Evolutionary conservation across 352 stramenopile genomes (phyloP).

Genomic region (Pythium folliculosum): DNA sequence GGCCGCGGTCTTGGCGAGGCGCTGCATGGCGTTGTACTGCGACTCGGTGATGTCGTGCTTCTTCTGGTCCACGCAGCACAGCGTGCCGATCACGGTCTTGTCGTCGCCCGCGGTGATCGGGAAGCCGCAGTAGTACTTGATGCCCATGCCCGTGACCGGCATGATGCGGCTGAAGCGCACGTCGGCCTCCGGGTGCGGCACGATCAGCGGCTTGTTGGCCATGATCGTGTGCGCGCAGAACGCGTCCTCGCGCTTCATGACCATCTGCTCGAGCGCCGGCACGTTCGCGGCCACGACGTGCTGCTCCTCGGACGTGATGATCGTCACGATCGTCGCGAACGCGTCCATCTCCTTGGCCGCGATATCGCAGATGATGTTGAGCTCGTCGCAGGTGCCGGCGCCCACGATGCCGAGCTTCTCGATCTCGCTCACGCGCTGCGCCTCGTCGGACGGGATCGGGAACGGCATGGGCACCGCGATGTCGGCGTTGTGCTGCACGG

Average conservation of each 20-base stretch:
- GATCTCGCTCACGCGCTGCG: slow-evolving; percentile 47
- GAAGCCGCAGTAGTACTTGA: slow-evolving; percentile 78
- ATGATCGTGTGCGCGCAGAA: slow-evolving; percentile 74
- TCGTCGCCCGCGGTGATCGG: slow-evolving; percentile 38
- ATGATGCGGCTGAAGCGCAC: slow-evolving; percentile 56
- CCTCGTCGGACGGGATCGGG: slow-evolving; percentile 45
- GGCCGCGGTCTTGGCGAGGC: slow-evolving; percentile 47
- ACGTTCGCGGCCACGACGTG: slow-evolving; percentile 53
- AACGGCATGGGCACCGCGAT: slow-evolving; percentile 34
- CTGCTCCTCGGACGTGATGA: slow-evolving; percentile 48
- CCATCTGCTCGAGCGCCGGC: slow-evolving; percentile 32
- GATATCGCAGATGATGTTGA: slow-evolving; percentile 72
- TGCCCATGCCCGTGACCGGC: slow-evolving; percentile 32
- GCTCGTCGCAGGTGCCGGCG: slow-evolving; percentile 49
- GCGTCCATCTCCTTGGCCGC: slow-evolving; percentile 61
- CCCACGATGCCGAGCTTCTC: slow-evolving; percentile 39
- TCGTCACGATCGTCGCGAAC: slow-evolving; percentile 57
- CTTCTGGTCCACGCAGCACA: slow-evolving; percentile 45
- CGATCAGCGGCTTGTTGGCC: slow-evolving; percentile 57
- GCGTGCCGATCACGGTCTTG: slow-evolving; percentile 46
- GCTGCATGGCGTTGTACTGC: slow-evolving; percentile 27
- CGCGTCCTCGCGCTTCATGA: slow-evolving; percentile 49
- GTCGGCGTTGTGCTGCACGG: slow-evolving; percentile 30
- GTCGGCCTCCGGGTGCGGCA: slow-evolving; percentile 58
- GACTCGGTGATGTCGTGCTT: slow-evolving; percentile 29